Conservation (phyloP, 2,329 filamentous ascomycete genomes). For the Thielaviopsis punctulata region DNA sequence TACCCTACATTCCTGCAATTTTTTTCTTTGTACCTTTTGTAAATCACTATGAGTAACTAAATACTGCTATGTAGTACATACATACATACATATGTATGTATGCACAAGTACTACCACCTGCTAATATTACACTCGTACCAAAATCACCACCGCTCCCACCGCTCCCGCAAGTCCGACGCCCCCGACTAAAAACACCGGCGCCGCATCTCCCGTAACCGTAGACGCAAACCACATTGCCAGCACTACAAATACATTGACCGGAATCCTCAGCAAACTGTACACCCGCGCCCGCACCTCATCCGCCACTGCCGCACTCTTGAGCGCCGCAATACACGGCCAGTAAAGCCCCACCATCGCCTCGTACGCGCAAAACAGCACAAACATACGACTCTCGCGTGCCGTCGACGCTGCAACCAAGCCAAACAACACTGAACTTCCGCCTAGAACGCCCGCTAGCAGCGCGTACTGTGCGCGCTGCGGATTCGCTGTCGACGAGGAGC, state of each 20-base stretch:
- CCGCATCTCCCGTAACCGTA: slow-evolving; percentile 15
- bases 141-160: slow-evolving; percentile 15
- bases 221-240: slow-evolving; percentile 25
- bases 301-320: slow-evolving; percentile 35
- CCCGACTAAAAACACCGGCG: slow-evolving; percentile 19
- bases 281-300: slow-evolving; percentile 34
- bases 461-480: neutral
- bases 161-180: slow-evolving; percentile 18
- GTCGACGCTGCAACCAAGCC: slow-evolving; percentile 21
- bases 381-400: slow-evolving; percentile 26
- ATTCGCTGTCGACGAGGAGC: neutral
- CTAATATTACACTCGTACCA: neutral
- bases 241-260: slow-evolving; percentile 40
- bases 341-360: slow-evolving; percentile 39
- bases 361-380: slow-evolving; percentile 39
- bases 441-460: neutral
- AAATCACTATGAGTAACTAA: neutral
- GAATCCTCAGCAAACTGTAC: slow-evolving; percentile 36
- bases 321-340: slow-evolving; percentile 33
- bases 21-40: neutral
- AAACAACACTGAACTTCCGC: slow-evolving; percentile 15
- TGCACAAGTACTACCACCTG: too few species aligned
- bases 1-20: neutral
- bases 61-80: neutral
- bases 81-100: too few species aligned